Evolutionary conservation across 2,329 filamentous ascomycete genomes (phyloP).

Genomic region (Alternaria arborescens): DNA sequence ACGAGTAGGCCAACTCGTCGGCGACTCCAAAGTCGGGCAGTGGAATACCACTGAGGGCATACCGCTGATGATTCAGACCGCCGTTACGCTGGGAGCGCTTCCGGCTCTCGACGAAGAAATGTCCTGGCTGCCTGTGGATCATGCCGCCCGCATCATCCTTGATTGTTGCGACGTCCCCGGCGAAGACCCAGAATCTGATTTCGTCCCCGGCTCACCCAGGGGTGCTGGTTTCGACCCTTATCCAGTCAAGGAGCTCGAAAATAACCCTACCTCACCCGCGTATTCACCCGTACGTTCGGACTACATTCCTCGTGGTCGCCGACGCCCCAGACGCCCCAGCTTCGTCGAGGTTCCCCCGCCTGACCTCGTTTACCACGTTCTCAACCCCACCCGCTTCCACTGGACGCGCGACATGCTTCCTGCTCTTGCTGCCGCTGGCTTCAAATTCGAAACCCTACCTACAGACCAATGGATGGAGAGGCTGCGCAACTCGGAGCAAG

Average conservation of each 20-base stretch:
- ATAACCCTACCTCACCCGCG: no score
- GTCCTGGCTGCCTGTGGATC: constrained; percentile 57
- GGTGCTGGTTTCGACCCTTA: no score
- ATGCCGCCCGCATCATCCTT: constrained; percentile 50
- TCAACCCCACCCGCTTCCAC: constrained; percentile 60
- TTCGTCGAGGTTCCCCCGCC: not conserved
- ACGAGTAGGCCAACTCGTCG: constrained; percentile 58
- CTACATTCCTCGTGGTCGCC: no score
- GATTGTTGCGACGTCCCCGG: not conserved
- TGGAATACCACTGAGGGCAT: constrained; percentile 63
- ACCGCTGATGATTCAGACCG: constrained; percentile 60
- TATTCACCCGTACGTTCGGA: no score
- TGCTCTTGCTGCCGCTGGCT: constrained; percentile 56
- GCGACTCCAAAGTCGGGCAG: constrained; percentile 56
- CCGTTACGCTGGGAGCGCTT: constrained; percentile 57
- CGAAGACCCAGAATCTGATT: no score
- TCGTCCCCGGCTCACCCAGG: accelerated
- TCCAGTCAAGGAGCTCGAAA: no score
- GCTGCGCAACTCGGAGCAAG: constrained; percentile 29
- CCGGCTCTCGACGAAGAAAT: constrained; percentile 55
- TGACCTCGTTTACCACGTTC: constrained; percentile 60
- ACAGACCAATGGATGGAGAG: constrained; percentile 38
- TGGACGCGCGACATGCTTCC: constrained; percentile 66
- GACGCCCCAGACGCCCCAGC: no score
- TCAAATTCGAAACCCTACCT: constrained; percentile 33